Base-by-base conservation (phyloP, 768 basidiomycete genomes). In the Serendipita indica region DNA sequence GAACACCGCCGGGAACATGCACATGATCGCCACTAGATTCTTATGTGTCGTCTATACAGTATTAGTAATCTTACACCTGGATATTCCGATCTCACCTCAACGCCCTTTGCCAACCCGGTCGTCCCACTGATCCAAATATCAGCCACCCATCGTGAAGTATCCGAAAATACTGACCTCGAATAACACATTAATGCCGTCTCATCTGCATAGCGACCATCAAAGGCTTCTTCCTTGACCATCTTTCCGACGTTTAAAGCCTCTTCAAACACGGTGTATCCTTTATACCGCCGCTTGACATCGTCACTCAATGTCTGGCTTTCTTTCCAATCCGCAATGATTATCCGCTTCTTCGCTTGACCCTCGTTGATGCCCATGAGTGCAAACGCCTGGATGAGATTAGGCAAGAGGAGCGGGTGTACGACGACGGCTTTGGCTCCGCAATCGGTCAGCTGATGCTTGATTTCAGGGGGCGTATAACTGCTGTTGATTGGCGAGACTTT, bases 51-150 rank as follows among this genome's bases (percentile, higher is more conserved):
- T 70, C 64, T 68, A 41, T 22, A 28, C n/a, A 30, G 45, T 43
- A 25, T 14, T 22, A 28, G 33, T 16, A 3, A 10, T 3, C 57
- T 27, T n/a, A n/a, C 18, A 18, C 37, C 12, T 4, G 58, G 28
- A 20, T 35, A 32, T 25, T 2, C 54, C 6, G 25, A 33, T 22
- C 62, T 61, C n/a, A 71, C 72, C 62, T 75, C 71, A 18, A 80
- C 78, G 3, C 79, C 88, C 69, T 90, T 91, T 2, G 88, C 82
- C 62, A 81, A 80, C 1, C 87, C 85, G 0, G 84, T 87, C 0
- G 87, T 89, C 3, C 87, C 87, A 67, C 70, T 71, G 3, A n/a
- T n/a, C n/a, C n/a, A n/a, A n/a, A n/a, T n/a, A n/a, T n/a, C n/a
- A n/a, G n/a, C n/a, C n/a, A n/a, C n/a, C n/a, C n/a, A n/a, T n/a